These are phyloP conservation scores for Rutidosis leptorrhynchoides DNA, from an alignment of 129 eudicot genomes.

Conservation along the genomic window DNA sequence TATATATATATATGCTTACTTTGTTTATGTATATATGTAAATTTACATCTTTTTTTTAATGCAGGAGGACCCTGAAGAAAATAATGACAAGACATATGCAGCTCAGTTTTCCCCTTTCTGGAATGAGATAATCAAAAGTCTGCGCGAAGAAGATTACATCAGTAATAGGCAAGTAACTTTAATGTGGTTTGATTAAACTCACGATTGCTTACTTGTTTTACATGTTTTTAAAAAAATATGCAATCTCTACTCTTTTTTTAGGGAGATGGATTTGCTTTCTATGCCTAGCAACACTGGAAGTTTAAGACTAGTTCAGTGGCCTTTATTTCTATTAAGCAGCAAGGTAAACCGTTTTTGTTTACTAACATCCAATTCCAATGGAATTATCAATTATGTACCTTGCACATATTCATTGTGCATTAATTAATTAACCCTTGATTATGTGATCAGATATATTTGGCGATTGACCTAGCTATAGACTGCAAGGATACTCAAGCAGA, in stretches of 20 bases:
- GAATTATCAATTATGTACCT: neutral
- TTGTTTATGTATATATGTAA: conserved; percentile 6
- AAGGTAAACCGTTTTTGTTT: conserved; percentile 50
- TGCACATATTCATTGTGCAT: conserved; percentile 11
- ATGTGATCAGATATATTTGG: conserved; percentile 69
- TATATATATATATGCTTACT: conserved; percentile 9
- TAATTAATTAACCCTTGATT: conserved; percentile 19
- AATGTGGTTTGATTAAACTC: neutral
- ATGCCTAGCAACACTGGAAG: conserved; percentile 95
- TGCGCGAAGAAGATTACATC: conserved; percentile 96
- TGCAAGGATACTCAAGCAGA: conserved; percentile 91
- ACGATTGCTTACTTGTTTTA: conserved; percentile 13
- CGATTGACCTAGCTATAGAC: conserved; percentile 90
- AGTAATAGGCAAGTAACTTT: conserved; percentile 59
- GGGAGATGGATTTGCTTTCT: conserved; percentile 94
- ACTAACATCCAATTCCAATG: neutral
- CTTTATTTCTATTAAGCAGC: conserved; percentile 89
- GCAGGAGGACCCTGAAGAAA: conserved; percentile 71
- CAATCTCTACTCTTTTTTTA: conserved; percentile 20
- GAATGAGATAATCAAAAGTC: conserved; percentile 89
- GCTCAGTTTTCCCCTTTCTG: conserved; percentile 92
- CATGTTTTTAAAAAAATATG: conserved; percentile 17
- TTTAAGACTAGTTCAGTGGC: conserved; percentile 88
- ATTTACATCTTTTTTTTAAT: neutral
- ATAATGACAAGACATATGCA: conserved; percentile 68